Conservation (phyloP, 2,329 filamentous ascomycete genomes). For the Zymoseptoria tritici region DNA sequence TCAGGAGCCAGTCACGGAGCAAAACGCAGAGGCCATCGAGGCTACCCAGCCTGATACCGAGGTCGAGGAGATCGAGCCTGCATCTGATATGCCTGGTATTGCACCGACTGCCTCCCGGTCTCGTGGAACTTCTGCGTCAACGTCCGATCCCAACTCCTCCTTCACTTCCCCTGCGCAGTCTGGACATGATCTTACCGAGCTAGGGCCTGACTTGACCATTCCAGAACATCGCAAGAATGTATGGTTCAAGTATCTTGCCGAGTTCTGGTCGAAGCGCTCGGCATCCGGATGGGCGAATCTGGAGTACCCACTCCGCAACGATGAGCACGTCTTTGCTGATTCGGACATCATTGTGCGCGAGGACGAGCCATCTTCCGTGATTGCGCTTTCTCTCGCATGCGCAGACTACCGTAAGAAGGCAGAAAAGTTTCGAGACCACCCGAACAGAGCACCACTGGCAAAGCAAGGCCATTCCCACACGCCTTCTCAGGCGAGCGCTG, state of each 20-base stretch:
- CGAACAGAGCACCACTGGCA: conserved; percentile 16
- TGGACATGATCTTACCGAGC: conserved; percentile 35
- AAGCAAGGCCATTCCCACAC: conserved; percentile 23
- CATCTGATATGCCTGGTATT: conserved; percentile 54
- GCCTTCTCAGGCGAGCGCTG: conserved; percentile 14
- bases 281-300: conserved; percentile 88
- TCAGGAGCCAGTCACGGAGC: conserved; percentile 4
- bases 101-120: conserved; percentile 65
- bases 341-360: conserved; percentile 95
- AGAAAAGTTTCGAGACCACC: conserved; percentile 50
- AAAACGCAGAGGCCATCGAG: conserved; percentile 1
- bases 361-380: conserved; percentile 92
- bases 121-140: conserved; percentile 38
- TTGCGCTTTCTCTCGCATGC: conserved; percentile 84
- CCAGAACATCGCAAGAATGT: conserved; percentile 91
- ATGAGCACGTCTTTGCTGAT: conserved; percentile 93
- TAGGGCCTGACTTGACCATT: conserved; percentile 62
- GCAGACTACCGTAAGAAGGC: conserved; percentile 81
- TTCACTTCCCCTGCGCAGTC: conserved; percentile 43
- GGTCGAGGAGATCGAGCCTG: conserved; percentile 13
- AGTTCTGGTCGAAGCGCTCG: conserved; percentile 97
- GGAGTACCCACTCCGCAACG: conserved; percentile 75
- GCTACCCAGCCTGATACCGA: conserved; percentile 2
- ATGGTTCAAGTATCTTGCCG: conserved; percentile 89
- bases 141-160: conserved; percentile 43